Percentiles rank a stretch among this genome's conserved stretches.
Evolutionary conservation across 1,139 yeast species (phyloP).

Genomic region (Sugiyamaella sp.): DNA sequence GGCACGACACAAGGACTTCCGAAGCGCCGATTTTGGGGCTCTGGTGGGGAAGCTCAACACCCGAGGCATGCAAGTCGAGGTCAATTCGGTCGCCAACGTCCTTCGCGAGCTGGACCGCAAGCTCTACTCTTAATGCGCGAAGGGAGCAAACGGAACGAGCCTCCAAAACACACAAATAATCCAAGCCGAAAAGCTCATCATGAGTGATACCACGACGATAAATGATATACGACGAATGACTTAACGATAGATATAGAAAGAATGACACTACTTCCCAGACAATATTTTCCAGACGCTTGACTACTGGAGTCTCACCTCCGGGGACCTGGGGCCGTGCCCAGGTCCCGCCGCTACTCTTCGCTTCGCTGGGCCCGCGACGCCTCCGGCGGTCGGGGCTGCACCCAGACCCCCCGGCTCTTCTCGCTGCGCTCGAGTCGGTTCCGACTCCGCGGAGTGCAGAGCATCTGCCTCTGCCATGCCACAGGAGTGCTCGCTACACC

Average conservation of each 20-base stretch:
- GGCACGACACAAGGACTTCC: constrained; percentile 76
- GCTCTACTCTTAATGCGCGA: constrained; percentile 43
- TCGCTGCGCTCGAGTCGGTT: too few species aligned
- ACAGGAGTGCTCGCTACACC: too few species aligned
- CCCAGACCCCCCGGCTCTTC: background rate
- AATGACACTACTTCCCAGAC: too few species aligned
- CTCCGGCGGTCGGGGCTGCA: background rate
- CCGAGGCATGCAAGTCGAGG: constrained; percentile 87
- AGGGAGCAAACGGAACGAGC: background rate
- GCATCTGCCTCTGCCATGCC: too few species aligned
- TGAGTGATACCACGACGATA: background rate
- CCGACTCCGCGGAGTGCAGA: background rate
- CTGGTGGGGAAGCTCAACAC: constrained; percentile 77
- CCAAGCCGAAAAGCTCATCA: too few species aligned
- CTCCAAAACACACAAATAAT: too few species aligned
- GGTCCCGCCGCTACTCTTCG: background rate
- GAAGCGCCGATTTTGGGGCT: constrained; percentile 69
- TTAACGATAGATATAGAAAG: background rate
- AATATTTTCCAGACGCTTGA: too few species aligned
- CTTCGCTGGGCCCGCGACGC: too few species aligned
- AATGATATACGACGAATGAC: background rate
- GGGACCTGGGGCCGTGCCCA: background rate
- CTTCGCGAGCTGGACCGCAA: constrained; percentile 76
- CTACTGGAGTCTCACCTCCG: background rate
- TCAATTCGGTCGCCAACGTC: constrained; percentile 81